A percentile compares a stretch with the other conserved stretches of the same genome.
Conservation (phyloP, 1,284 basidiomycete species). For the Marasmius tenuissimus region DNA sequence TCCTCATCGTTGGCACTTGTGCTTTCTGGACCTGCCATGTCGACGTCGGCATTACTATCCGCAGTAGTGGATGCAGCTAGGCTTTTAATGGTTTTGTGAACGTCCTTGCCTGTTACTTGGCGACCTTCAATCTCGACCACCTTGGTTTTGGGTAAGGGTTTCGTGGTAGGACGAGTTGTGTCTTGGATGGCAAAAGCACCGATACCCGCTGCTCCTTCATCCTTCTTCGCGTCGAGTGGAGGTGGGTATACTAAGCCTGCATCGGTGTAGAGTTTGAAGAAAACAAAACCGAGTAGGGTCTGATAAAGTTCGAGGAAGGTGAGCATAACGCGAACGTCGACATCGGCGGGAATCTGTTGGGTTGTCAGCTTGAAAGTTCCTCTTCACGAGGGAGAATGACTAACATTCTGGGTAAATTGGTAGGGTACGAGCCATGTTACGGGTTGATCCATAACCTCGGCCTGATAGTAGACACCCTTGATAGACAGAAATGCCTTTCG, state of each 20-base stretch:
- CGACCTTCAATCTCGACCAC: constrained; percentile 54
- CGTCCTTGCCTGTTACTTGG: constrained; percentile 65
- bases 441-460: constrained; percentile 89
- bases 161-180: constrained; percentile 31
- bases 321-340: constrained; percentile 97
- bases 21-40: constrained; percentile 36
- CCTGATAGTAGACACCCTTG: constrained; percentile 99
- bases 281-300: constrained; percentile 92
- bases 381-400: constrained; percentile 21
- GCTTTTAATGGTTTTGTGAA: constrained; percentile 72
- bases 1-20: constrained; percentile 55
- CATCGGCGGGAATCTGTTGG: constrained; percentile 86
- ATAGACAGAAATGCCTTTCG: constrained; percentile 96
- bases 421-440: constrained; percentile 98
- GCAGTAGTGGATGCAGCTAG: constrained; percentile 40
- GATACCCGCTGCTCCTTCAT: constrained; percentile 87
- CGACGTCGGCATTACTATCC: constrained; percentile 36
- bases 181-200: constrained; percentile 87
- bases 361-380: constrained; percentile 11
- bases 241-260: constrained; percentile 94
- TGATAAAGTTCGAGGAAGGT: constrained; percentile 99
- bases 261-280: constrained; percentile 98
- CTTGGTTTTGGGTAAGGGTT: constrained; percentile 36
- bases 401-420: constrained; percentile 94
- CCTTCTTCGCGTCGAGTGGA: constrained; percentile 81